Evolutionary conservation across 768 basidiomycete species (phyloP).

Genomic region (Russula abietina): DNA sequence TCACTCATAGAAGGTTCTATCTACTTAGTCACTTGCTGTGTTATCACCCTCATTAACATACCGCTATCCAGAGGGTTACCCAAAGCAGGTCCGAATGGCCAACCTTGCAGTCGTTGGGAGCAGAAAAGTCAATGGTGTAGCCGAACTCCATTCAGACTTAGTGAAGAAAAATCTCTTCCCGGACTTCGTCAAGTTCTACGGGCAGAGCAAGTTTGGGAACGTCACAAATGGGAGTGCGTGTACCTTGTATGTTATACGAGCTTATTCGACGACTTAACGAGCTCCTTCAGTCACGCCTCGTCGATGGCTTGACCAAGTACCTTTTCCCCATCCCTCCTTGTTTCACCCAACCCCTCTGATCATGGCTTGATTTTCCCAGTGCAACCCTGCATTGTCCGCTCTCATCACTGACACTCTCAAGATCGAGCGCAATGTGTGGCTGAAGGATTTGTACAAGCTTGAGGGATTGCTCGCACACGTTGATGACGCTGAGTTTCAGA

Average conservation of each 20-base stretch:
- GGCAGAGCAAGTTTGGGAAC: conserved; percentile 83
- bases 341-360: conserved; percentile 6
- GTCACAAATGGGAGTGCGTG: conserved; percentile 86
- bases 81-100: conserved; percentile 86
- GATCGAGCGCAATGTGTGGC: conserved; percentile 69
- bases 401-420: conserved; percentile 82
- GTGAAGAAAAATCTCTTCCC: conserved; percentile 78
- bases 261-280: not conserved
- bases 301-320: conserved; percentile 80
- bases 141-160: conserved; percentile 90
- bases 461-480: conserved; percentile 66
- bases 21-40: not conserved
- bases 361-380: conserved; percentile 36
- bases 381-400: conserved; percentile 81
- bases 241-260: not conserved
- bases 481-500: conserved; percentile 69
- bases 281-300: conserved; percentile 71
- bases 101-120: conserved; percentile 86
- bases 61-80: conserved; percentile 60
- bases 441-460: conserved; percentile 76
- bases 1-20: conserved; percentile 78
- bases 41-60: not conserved
- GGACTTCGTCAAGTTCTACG: conserved; percentile 92
- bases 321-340: not conserved
- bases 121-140: conserved; percentile 91